These are phyloP conservation scores for Daldinia childiae DNA, from an alignment of 495 filamentous ascomycete genomes.

Conservation along the genomic window DNA sequence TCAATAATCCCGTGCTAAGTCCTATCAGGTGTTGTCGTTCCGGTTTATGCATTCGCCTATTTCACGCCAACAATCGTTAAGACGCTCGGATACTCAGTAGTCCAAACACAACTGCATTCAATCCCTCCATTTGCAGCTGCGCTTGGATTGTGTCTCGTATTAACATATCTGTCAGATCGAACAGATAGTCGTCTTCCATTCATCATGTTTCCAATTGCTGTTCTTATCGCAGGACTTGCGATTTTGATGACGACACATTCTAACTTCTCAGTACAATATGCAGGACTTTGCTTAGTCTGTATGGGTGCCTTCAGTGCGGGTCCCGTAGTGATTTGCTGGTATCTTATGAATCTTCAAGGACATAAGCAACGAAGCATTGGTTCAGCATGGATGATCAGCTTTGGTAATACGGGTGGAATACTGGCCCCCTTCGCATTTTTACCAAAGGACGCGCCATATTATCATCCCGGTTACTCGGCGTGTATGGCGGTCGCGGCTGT, in stretches of 20 bases:
- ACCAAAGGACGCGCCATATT: slow-evolving; percentile 42
- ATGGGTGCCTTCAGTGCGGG: slow-evolving; percentile 67
- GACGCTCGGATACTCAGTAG: slow-evolving; percentile 64
- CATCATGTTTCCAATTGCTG: slow-evolving; percentile 45
- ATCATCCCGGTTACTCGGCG: slow-evolving; percentile 35
- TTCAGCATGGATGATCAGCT: slow-evolving; percentile 59
- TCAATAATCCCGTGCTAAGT: slow-evolving; percentile 22
- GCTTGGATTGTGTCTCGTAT: slow-evolving; percentile 62
- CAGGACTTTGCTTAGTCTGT: slow-evolving; percentile 71
- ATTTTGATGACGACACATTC: slow-evolving; percentile 69
- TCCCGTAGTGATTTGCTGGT: slow-evolving; percentile 80
- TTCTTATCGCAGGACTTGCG: slow-evolving; percentile 61
- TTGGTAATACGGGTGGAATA: slow-evolving; percentile 44
- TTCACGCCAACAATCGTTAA: slow-evolving; percentile 74
- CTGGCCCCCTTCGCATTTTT: slow-evolving; percentile 43
- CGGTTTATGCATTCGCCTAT: slow-evolving; percentile 67
- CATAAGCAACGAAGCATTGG: slow-evolving; percentile 78
- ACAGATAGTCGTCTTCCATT: slow-evolving; percentile 58
- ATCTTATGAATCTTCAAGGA: slow-evolving; percentile 79
- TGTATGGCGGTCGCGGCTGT: slow-evolving; percentile 43
- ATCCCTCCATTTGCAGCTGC: slow-evolving; percentile 77
- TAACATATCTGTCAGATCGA: slow-evolving; percentile 63
- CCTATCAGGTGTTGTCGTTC: slow-evolving; percentile 64
- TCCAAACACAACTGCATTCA: slow-evolving; percentile 73
- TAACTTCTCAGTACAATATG: slow-evolving; percentile 63